phyloP scores from a whole-genome alignment of 371 early-diverging fungal species.

The Circinella umbellata region DNA sequence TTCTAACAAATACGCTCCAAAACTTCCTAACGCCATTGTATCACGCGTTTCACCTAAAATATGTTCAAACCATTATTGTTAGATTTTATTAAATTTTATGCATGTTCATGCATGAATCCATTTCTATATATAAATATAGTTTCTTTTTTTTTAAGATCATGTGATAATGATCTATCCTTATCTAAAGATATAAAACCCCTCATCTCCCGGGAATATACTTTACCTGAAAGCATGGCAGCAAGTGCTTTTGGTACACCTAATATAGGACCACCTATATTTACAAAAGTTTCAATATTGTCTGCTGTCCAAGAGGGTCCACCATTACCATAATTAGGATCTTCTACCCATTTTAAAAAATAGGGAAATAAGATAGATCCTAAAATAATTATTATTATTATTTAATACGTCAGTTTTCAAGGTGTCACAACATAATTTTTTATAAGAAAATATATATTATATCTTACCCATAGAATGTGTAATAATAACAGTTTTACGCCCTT shows the following conservation, averaged over 20 bases:
- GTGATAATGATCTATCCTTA: no score
- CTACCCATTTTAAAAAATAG: constrained; percentile 95
- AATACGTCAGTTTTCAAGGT: background rate
- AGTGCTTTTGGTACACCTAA: constrained; percentile 90
- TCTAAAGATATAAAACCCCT: no score
- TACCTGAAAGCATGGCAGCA: constrained; percentile 73
- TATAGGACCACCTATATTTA: constrained; percentile 89
- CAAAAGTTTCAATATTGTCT: constrained; percentile 80
- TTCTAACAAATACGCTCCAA: constrained; percentile 83
- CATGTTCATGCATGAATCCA: background rate
- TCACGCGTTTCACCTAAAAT: constrained; percentile 84
- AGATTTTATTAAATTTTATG: background rate
- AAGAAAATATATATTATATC: background rate
- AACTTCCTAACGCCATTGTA: constrained; percentile 81
- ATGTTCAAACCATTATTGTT: no score
- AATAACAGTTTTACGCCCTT: constrained; percentile 68
- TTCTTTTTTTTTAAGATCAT: no score
- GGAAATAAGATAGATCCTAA: constrained; percentile 78
- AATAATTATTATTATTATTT: constrained; percentile 28
- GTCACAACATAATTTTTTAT: no score
- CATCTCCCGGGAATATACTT: no score
- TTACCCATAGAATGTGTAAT: constrained; percentile 72
- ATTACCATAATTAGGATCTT: constrained; percentile 72
- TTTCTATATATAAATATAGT: background rate
- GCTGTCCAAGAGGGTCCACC: constrained; percentile 84